phyloP scores from a whole-genome alignment of 2,329 filamentous ascomycete genomes.

The Xenoacremonium recifei region DNA sequence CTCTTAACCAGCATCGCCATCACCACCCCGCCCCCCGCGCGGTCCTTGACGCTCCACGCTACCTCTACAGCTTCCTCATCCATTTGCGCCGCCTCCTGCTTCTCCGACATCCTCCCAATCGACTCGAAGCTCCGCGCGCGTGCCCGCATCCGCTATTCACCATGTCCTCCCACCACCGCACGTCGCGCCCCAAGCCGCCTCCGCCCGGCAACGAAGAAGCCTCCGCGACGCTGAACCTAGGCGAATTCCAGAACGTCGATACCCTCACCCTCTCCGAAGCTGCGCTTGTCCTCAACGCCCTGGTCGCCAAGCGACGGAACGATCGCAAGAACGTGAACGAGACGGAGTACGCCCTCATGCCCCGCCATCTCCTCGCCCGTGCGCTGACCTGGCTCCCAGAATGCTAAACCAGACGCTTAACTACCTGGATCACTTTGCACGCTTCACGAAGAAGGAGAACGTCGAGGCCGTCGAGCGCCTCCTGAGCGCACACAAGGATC shows the following conservation, averaged over 20 bases:
- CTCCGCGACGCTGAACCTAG: constrained; percentile 75
- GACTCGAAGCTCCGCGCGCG: background rate
- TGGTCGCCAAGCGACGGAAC: constrained; percentile 76
- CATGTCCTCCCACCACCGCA: constrained; percentile 30
- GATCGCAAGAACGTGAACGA: constrained; percentile 81
- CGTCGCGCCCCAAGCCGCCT: constrained; percentile 66
- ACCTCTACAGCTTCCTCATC: too few relatives aligned
- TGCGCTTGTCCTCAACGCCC: constrained; percentile 84
- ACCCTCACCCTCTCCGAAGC: constrained; percentile 92
- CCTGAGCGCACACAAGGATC: constrained; percentile 72
- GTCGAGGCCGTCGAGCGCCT: constrained; percentile 91
- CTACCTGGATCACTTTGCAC: constrained; percentile 91
- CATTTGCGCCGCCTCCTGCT: too few relatives aligned
- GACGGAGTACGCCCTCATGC: constrained; percentile 63
- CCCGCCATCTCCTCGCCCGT: constrained; percentile 6
- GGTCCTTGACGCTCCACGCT: too few relatives aligned
- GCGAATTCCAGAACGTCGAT: constrained; percentile 90
- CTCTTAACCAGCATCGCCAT: too few relatives aligned
- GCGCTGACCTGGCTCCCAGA: constrained; percentile 37
- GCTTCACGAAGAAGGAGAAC: constrained; percentile 93
- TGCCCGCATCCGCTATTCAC: too few relatives aligned
- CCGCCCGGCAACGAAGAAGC: constrained; percentile 85
- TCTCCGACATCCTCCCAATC: too few relatives aligned
- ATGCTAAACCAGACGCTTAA: constrained; percentile 85
- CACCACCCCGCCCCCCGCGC: too few relatives aligned